Conservation (phyloP, 495 filamentous ascomycete species). For the Aspergillus diversus region DNA sequence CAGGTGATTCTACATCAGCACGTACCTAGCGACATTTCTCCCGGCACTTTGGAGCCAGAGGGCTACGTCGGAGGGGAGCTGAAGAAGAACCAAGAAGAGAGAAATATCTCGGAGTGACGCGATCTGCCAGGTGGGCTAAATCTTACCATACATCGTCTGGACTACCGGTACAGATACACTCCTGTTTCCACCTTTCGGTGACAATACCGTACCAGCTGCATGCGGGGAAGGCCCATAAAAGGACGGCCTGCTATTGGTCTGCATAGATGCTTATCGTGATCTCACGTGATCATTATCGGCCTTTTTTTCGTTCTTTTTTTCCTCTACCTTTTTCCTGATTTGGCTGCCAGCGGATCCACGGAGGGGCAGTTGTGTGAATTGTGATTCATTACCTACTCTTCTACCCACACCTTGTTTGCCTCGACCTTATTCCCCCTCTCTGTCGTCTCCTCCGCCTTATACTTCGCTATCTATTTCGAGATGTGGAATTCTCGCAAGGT, state of each 20-base stretch:
- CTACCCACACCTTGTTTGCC: not conserved
- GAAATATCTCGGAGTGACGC: slow-evolving; percentile 9
- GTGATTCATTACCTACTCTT: slow-evolving; percentile 8
- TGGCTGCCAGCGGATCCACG: slow-evolving; percentile 19
- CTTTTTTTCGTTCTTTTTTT: slow-evolving; percentile 23
- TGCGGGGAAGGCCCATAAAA: slow-evolving; percentile 6
- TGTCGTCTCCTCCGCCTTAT: slow-evolving; percentile 13
- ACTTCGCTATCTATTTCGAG: slow-evolving; percentile 17
- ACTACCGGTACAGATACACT: too few species aligned
- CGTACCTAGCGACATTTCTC: slow-evolving; percentile 46
- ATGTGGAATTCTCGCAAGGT: slow-evolving; percentile 58
- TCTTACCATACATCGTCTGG: not conserved
- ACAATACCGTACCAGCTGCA: not conserved
- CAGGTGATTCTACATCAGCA: not conserved
- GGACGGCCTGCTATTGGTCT: slow-evolving; percentile 17
- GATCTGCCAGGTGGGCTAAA: slow-evolving; percentile 1
- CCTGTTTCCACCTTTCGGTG: not conserved
- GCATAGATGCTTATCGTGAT: slow-evolving; percentile 21
- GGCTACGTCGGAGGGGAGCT: not conserved
- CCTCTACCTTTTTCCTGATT: slow-evolving; percentile 15
- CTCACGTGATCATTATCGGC: slow-evolving; percentile 30
- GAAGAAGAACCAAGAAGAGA: slow-evolving; percentile 5
- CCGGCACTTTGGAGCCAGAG: slow-evolving; percentile 9
- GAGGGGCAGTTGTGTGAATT: slow-evolving; percentile 34
- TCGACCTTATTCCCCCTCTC: slow-evolving; percentile 3